Evolutionary conservation across 1,284 basidiomycete genomes (phyloP), one percentile per base, ranked within the genome.

Genomic region (Moesziomyces aphidis): DNA sequence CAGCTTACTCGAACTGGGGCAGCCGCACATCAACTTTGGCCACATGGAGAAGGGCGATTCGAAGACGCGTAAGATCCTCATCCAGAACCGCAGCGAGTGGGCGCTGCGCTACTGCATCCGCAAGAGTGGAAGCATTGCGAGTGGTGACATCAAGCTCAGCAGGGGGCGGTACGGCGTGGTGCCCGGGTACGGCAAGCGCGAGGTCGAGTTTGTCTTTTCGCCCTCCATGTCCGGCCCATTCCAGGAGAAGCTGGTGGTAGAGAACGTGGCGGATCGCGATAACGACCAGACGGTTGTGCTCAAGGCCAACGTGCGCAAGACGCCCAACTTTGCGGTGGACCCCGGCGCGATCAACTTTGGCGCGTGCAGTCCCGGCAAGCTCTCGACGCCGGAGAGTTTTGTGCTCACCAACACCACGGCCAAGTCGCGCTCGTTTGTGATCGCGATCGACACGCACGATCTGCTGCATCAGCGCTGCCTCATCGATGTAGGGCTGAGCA

Each of bases 11-110:
- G 87, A 88, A 71, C 85, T 88, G 17, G 86, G 86, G 47, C 87
- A 88, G 82, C 85, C 85, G 50, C 86, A 86, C 58, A 87, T 88
- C 85, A 87, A 88, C 77, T 87, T 88, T 76, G 87, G 87, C 1
- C 83, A 85, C n/a, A 85, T 87, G 72, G 87, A 88, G 52, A 87
- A 87, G 76, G 87, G 87, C 49, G 86, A 87, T 45, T 76, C 83
- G 31, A 87, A 86, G 72, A 85, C 86, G 45, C 86, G 87, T 63
- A 86, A 85, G 65, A 86, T 88, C 50, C 83, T 88, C 56, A 86
- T 88, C 47, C 87, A 85, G 83, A 87, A 85, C 80, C 84, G 79
- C 80, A 86, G 76, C 82, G 86, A 77, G 76, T 86, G 66, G 87
- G 86, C 76, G 23, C 62, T 85, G 34, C 77, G 87, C 15, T 88